Evolutionary conservation across 257 asterid genomes (phyloP), one percentile per base, ranked within the genome.

Genomic region (Marsdenia floribunda): DNA sequence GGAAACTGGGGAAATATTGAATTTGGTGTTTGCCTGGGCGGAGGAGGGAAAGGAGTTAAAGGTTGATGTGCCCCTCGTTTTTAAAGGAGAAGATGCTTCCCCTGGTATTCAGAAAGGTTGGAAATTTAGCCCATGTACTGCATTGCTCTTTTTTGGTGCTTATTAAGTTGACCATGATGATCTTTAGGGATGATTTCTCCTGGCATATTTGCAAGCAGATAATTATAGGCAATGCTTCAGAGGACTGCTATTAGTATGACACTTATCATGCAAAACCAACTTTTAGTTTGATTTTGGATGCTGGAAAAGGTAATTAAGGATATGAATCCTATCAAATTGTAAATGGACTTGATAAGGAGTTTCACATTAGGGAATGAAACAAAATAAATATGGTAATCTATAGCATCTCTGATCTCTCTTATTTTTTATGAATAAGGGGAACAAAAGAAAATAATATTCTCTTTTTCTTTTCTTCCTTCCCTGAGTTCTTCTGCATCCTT

Each of bases 1-100:
- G 76, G 90, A 87, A 38, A 83, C 83, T 1, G 99, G 97, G 75
- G 89, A 82, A 78, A 84, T 94, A 79, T 72, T 92, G 89, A 94
- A 94, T 81, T 81, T 94, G 91, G 97, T 92, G 72, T 84, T 94
- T 54, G 96, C 89, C 3, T 94, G 97, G 99, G 97, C 96, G n/a
- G 97, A 94, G 82, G 96, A 92, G 16, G 96, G 97, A 46, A 80
- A 93, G 6, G 81, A 85, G 67, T 82, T 92, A 38, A 85, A 84
- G 87, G 97, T 94, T 47, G 93, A 94, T 19, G 91, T 92, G 80
- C 97, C 97, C 16, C 78, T 90, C 73, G 96, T 89, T 78, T 90
- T 85, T 52, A 90, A 85, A 79, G 99, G 99, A 61, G 90, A 88
- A 81, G 93, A 90, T 72, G 89, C 68, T 58, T 92, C 92, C 82